Base-by-base conservation (phyloP, 2,329 filamentous ascomycete species). In the Colletotrichum sp. region DNA sequence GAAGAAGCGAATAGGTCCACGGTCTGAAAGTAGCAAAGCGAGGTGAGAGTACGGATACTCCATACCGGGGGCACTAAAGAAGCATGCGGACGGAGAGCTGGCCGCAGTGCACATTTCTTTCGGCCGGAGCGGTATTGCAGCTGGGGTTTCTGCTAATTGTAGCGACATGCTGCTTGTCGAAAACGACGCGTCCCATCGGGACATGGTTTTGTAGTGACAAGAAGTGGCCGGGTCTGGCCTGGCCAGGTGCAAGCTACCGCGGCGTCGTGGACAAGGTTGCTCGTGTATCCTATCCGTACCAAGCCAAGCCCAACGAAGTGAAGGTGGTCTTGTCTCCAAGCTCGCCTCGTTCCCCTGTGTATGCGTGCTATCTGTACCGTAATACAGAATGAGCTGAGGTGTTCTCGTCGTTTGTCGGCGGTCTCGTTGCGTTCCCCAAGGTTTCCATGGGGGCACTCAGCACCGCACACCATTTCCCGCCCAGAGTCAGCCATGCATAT, bases 401-500 rank as follows among this genome's bases (percentile, higher is more conserved):
- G 55, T 48, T n/a, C 18, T 48, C 38, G 38, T 48, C 38, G 38
- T 48, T 48, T n/a, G 38, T n/a, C 18, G 38, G 38, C 18, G 18
- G 38, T 48, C 38, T 48, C 18, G 38, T 48, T 48, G 38, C 38
- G 38, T 48, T n/a, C 18, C 38, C 38, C 32, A 2, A n/a, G 60
- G 30, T 26, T 69, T 61, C 55, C 62, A 26, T 48, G 24, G 48
- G 24, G 38, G 38, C 38, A 48, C 43, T 43, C 56, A 43, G 62
- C 34, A 28, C 34, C 28, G 56, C 64, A 75, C 73, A 73, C 62
- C 64, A 68, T 64, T 68, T 24, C 34, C 58, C 26, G 16, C 13
- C 36, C 43, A 73, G 62, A 75, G 73, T 69, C 70, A 73, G 73
- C 70, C 70, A 75, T 75, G 72, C 64, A 73, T 65, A 52, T 36